Base-by-base conservation (phyloP, 2,329 filamentous ascomycete genomes). In the Fusarium sp. region DNA sequence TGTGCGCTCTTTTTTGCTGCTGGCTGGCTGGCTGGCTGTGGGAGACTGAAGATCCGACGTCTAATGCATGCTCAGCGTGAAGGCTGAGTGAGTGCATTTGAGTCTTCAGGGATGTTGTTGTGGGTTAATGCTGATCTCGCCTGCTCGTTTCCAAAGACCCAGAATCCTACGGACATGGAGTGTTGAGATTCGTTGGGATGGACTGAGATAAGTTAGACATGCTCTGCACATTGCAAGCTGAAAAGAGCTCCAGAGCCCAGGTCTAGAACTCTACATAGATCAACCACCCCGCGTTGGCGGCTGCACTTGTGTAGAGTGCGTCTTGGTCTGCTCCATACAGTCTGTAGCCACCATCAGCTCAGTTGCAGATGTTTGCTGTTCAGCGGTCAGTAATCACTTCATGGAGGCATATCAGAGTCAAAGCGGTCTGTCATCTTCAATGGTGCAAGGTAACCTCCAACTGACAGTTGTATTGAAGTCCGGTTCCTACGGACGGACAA, bases 231-330 rank as follows among this genome's bases (percentile, higher is more conserved):
- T 44, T 46, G 17, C 10, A 35, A 64, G 61, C 47, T 62, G 48
- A 69, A 47, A 45, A 41, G 47, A 41, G 22, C 11, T 45, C 61
- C 47, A 39, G 41, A 25, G 17, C 23, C 35, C 27, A 41, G 33
- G 65, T 57, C 65, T 69, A 66, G 65, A 66, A 23, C 23, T 23
- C 23, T 23, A 23, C 6, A 23, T 68, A 23, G 23, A 23, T 68
- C 40, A 53, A n/a, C 48, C 60, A 45, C 61, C 65, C 65, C 61
- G 55, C 65, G 65, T 65, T 59, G 52, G 52, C 47, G 61, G 52
- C 59, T 64, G 41, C 59, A 23, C 35, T 64, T 37, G 47, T 43
- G 32, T 51, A 68, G 49, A 59, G 41, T 68, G 50, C 60, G 43
- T 37, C 52, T 67, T 59, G 63, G 63, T 52, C 65, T 61, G 17